Base-by-base conservation (phyloP, 2,329 filamentous ascomycete genomes). In the Hypoxylon sp. region DNA sequence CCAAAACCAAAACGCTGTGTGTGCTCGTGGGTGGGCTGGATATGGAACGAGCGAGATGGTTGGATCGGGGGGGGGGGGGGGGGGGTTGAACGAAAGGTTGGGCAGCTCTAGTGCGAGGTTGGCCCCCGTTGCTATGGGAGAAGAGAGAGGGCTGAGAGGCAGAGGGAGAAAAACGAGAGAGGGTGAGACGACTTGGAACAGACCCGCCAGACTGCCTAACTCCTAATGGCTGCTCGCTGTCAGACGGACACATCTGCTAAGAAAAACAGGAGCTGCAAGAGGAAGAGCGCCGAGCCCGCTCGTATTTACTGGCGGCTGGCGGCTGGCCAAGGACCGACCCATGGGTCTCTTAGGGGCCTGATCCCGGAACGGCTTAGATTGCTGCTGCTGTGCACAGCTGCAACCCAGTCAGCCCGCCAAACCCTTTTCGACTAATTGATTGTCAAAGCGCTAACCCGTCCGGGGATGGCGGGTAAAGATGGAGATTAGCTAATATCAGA, bases 271-370 rank as follows among this genome's bases (percentile, higher is more conserved):
- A 31, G 4, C 9, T 7, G n/a, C n/a, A 23, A 24, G 6, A 26
- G 21, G 21, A 17, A 35, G 15, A 15, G n/a, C n/a, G n/a, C n/a
- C n/a, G 45, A 53, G 48, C 31, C 53, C 54, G 58, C 55, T 62
- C 60, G 52, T 62, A 42, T 62, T 62, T 26, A 26, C 13, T 27
- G 38, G 59, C 50, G 55, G 60, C 24, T 31, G 50, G 59, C n/a
- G n/a, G n/a, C n/a, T n/a, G 48, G 37, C 52, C 35, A 18, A 1
- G 33, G 11, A 35, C 33, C 45, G 15, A 24, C 46, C n/a, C n/a
- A n/a, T n/a, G n/a, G n/a, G n/a, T n/a, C n/a, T n/a, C n/a, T n/a
- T n/a, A n/a, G n/a, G n/a, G n/a, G n/a, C n/a, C n/a, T n/a, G n/a
- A n/a, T n/a, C n/a, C n/a, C n/a, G n/a, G n/a, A n/a, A n/a, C n/a